Evolutionary conservation across 1,284 basidiomycete species (phyloP).

Genomic region (Filobasidium uniguttulatum): DNA sequence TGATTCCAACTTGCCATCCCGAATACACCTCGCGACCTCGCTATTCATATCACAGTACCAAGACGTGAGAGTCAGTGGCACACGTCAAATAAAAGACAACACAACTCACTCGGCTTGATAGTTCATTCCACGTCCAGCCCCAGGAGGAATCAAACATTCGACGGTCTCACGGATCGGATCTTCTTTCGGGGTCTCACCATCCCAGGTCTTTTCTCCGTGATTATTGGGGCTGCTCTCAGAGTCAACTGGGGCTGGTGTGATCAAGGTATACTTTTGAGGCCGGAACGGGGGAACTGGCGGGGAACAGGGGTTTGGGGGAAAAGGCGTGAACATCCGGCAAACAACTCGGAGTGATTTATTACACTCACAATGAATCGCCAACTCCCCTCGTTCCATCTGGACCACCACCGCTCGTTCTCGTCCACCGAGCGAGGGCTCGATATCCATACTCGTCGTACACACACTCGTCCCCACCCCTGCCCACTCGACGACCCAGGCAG

Average conservation of each 20-base stretch:
- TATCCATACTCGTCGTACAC: slow-evolving; percentile 15
- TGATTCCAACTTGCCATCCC: slow-evolving; percentile 62
- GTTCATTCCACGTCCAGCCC: slow-evolving; percentile 38
- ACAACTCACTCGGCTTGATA: slow-evolving; percentile 30
- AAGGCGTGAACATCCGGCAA: neutral
- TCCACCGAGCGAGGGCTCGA: slow-evolving; percentile 22
- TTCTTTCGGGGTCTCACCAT: slow-evolving; percentile 32
- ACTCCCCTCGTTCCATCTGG: slow-evolving; percentile 27
- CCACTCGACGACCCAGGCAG: slow-evolving; percentile 64
- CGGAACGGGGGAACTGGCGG: slow-evolving; percentile 11
- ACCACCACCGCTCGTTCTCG: slow-evolving; percentile 20
- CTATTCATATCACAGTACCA: neutral
- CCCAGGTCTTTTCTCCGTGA: slow-evolving; percentile 48
- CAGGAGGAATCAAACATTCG: slow-evolving; percentile 43
- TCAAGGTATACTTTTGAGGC: slow-evolving; percentile 8
- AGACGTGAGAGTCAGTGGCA: neutral
- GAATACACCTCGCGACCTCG: slow-evolving; percentile 65
- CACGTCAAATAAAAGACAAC: no score
- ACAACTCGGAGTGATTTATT: neutral
- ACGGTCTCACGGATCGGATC: no score
- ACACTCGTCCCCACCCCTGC: slow-evolving; percentile 26
- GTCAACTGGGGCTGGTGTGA: slow-evolving; percentile 13
- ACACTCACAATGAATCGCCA: slow-evolving; percentile 26
- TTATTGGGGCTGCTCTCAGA: slow-evolving; percentile 41
- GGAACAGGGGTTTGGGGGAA: no score